Evolutionary conservation across 208 protist genomes (phyloP).

Genomic region (Leishmania turanica): DNA sequence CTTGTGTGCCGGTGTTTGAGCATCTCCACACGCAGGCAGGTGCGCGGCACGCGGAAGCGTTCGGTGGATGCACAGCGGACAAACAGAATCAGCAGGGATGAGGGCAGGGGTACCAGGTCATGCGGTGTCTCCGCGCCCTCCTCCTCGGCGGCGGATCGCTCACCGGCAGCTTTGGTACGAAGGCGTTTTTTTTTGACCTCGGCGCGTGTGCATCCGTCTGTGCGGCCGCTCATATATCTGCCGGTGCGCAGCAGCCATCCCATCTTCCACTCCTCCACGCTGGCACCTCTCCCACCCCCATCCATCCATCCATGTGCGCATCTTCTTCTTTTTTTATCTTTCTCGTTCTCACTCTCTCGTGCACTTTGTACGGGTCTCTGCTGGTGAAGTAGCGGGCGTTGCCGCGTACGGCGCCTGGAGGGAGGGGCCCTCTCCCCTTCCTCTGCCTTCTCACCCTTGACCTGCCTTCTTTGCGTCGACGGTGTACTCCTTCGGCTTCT

Average conservation of each 20-base stretch:
- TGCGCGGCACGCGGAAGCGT: no score
- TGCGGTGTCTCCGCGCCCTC: neutral
- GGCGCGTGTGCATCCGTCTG: neutral
- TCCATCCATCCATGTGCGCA: neutral
- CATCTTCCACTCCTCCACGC: neutral
- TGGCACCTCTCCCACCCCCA: neutral
- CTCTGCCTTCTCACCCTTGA: neutral
- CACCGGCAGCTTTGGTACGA: neutral
- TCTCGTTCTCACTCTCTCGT: neutral
- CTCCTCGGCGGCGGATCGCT: neutral
- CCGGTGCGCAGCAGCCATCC: neutral
- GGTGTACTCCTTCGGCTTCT: neutral
- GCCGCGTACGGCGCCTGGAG: neutral
- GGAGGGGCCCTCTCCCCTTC: neutral
- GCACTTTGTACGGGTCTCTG: neutral
- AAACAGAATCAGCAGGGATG: neutral
- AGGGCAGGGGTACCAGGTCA: neutral
- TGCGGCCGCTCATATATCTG: neutral
- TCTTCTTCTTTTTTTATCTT: neutral
- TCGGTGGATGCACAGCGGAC: neutral
- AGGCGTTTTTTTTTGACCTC: neutral
- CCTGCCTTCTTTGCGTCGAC: neutral
- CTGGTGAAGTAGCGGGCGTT: neutral
- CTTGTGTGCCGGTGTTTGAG: no score
- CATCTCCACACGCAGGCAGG: no score